Conservation (phyloP, 345 rosid genomes). For the Rhodamnia rubescens region DNA sequence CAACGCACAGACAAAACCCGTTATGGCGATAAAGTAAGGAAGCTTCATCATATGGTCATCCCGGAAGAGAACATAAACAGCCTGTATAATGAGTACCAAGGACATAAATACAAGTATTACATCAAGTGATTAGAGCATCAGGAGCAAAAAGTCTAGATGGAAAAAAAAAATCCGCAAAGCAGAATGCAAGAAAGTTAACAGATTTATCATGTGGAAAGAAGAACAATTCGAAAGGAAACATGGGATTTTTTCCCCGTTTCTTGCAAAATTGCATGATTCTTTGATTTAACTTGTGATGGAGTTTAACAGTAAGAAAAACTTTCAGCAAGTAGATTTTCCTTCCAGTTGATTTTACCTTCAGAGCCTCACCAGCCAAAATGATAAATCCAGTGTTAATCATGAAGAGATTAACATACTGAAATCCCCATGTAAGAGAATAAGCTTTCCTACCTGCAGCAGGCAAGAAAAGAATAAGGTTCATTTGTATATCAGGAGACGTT, state of each 20-base stretch:
- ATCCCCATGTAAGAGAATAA: constrained; percentile 56
- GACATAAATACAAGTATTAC: not conserved
- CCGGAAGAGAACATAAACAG: constrained; percentile 32
- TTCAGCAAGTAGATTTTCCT: not conserved
- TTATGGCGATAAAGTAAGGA: constrained; percentile 38
- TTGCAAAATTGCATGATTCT: not conserved
- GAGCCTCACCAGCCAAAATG: constrained; percentile 65
- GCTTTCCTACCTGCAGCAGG: constrained; percentile 46
- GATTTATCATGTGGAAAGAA: not conserved
- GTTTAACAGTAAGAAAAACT: not conserved
- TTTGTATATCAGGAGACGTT: not conserved
- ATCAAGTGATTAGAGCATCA: not conserved
- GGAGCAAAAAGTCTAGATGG: not conserved
- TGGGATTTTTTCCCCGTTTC: not conserved
- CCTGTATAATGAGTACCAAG: constrained; percentile 21
- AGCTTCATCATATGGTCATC: constrained; percentile 39
- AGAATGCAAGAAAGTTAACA: not conserved
- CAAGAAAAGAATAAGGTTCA: not conserved
- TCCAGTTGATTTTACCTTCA: constrained; percentile 42
- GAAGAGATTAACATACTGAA: constrained; percentile 73
- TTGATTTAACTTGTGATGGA: not conserved
- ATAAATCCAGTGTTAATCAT: constrained; percentile 76
- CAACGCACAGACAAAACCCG: constrained; percentile 40
- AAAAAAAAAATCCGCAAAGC: not conserved
- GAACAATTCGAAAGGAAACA: not conserved